phyloP scores from a whole-genome alignment of 2,329 filamentous ascomycete species.

The Zymoseptoria ardabiliae region DNA sequence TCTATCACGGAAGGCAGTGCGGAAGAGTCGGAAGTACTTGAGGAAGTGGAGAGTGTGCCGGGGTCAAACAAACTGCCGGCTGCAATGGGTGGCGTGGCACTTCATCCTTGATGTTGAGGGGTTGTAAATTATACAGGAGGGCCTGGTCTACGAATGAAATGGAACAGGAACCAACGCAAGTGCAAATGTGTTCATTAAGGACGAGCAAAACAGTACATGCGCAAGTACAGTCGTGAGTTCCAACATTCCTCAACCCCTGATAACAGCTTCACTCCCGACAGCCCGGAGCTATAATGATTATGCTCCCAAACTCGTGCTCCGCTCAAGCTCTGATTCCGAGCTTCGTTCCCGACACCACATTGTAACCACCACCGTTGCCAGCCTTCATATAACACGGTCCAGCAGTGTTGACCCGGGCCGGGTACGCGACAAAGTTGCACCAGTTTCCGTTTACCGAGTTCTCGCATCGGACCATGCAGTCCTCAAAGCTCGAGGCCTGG shows the following conservation, averaged over 20 bases:
- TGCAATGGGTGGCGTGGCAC: slow-evolving; percentile 32
- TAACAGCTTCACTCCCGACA: neutral
- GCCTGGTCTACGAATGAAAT: too few relatives aligned
- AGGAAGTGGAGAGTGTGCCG: slow-evolving; percentile 31
- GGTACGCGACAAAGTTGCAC: neutral
- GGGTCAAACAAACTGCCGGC: slow-evolving; percentile 27
- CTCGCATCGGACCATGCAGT: neutral
- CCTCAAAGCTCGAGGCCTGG: neutral
- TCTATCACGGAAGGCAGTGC: slow-evolving; percentile 27
- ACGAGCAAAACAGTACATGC: too few relatives aligned
- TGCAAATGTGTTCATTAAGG: too few relatives aligned
- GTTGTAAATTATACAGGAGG: neutral
- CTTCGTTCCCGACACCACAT: neutral
- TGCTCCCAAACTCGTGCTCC: neutral
- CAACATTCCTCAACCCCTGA: neutral
- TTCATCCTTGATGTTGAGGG: slow-evolving; percentile 26
- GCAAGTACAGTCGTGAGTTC: too few relatives aligned
- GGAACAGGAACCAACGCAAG: too few relatives aligned
- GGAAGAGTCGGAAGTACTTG: slow-evolving; percentile 29
- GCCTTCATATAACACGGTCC: neutral
- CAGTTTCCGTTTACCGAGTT: neutral
- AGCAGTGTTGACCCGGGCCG: neutral
- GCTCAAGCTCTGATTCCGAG: neutral
- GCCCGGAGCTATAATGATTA: neutral
- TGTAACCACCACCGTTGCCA: neutral